Evolutionary conservation across 768 basidiomycete species (phyloP).

Genomic region (Leccinum fibrillosum): DNA sequence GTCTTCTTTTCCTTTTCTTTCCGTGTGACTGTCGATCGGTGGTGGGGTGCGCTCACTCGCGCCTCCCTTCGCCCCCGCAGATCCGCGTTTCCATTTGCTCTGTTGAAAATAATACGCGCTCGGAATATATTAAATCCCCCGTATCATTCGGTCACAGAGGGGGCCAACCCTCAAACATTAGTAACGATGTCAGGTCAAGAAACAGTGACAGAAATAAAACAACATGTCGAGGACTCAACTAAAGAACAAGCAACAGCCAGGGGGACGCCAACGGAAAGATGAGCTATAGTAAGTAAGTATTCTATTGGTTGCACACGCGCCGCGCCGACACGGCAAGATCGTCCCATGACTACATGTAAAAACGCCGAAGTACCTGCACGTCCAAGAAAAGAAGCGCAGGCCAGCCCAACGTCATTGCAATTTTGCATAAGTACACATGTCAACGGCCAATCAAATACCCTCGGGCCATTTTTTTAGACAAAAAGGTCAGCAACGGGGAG

Average conservation of each 20-base stretch:
- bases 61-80: not conserved
- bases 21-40: not conserved
- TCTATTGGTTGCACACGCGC: slow-evolving; percentile 13
- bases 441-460: slow-evolving; percentile 1
- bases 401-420: not conserved
- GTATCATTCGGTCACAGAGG: not conserved
- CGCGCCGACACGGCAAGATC: not conserved
- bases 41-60: not conserved
- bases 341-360: not conserved
- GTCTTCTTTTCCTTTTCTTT: not conserved
- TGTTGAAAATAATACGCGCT: not conserved
- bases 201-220: not conserved
- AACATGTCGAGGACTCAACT: not conserved
- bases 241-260: not conserved
- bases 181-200: not conserved
- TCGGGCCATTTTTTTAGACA: not conserved
- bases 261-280: not conserved
- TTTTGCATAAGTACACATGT: slow-evolving; percentile 5
- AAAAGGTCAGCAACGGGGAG: not conserved
- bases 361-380: not conserved
- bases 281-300: not conserved
- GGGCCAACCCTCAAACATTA: not conserved
- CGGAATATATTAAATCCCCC: not conserved
- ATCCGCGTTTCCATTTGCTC: not conserved
- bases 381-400: not conserved